These are phyloP conservation scores for Fusarium torulosum DNA, from an alignment of 2,329 filamentous ascomycete species.

Conservation along the genomic window DNA sequence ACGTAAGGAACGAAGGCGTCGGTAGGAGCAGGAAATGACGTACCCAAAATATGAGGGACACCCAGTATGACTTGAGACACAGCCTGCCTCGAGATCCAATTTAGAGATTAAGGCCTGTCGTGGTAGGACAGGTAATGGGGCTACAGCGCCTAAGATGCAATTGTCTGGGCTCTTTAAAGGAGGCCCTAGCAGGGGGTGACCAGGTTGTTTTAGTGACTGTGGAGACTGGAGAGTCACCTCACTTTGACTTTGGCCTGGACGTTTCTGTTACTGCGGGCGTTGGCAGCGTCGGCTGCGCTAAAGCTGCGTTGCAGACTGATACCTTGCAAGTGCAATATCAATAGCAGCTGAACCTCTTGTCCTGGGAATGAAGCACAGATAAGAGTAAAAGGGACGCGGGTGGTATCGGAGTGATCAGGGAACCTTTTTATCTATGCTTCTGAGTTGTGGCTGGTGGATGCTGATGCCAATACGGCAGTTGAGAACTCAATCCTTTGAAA, in stretches of 20 bases:
- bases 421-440: background rate
- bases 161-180: slow-evolving; percentile 8
- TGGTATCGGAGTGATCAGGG: background rate
- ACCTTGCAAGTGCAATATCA: background rate
- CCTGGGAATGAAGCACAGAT: background rate
- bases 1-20: slow-evolving; percentile 28
- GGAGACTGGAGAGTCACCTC: slow-evolving; percentile 16
- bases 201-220: slow-evolving; percentile 27
- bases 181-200: slow-evolving; percentile 11
- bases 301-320: slow-evolving; percentile 5
- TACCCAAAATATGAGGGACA: slow-evolving; percentile 18
- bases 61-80: slow-evolving; percentile 30
- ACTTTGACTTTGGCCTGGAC: slow-evolving; percentile 12
- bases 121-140: slow-evolving; percentile 24
- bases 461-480: background rate
- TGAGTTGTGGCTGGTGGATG: background rate
- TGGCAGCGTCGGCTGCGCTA: slow-evolving; percentile 12
- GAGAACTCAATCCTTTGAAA: slow-evolving; percentile 24
- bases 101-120: slow-evolving; percentile 33
- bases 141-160: slow-evolving; percentile 19
- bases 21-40: slow-evolving; percentile 20
- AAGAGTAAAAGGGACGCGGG: background rate
- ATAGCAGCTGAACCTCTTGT: background rate
- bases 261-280: slow-evolving; percentile 21
- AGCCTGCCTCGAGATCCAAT: slow-evolving; percentile 32